These are phyloP conservation scores for Penicillium sp. DNA, from an alignment of 2,329 filamentous ascomycete genomes.

Conservation along the genomic window DNA sequence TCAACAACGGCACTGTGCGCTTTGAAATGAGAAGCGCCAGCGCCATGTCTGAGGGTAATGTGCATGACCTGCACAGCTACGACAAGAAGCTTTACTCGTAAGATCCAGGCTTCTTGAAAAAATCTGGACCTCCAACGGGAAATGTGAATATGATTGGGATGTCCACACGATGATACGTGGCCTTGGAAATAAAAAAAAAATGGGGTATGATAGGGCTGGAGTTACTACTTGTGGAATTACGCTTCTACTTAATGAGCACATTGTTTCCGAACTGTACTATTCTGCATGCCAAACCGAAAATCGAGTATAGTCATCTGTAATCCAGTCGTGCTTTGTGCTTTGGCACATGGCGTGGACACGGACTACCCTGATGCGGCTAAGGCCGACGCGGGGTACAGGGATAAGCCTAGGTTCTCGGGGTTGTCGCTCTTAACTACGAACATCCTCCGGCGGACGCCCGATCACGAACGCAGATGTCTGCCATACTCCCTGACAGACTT, in stretches of 20 bases:
- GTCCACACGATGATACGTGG: conserved; percentile 27
- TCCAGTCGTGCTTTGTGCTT: too few species aligned
- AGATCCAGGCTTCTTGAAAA: conserved; percentile 25
- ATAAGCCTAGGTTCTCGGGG: conserved; percentile 26
- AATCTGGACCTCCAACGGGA: conserved; percentile 22
- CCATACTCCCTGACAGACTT: conserved; percentile 1
- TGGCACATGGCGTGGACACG: conserved; percentile 20
- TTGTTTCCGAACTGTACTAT: conserved; percentile 4
- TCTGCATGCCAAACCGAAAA: background rate
- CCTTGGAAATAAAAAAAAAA: conserved; percentile 35
- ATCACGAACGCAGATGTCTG: conserved; percentile 11
- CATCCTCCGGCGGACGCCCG: conserved; percentile 2
- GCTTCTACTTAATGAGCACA: conserved; percentile 24
- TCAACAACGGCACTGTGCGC: conserved; percentile 70
- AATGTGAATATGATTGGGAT: conserved; percentile 22
- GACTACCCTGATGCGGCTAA: conserved; percentile 19
- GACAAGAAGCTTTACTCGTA: conserved; percentile 99
- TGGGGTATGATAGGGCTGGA: conserved; percentile 33
- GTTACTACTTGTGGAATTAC: conserved; percentile 30
- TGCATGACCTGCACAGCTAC: conserved; percentile 94
- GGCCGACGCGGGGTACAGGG: conserved; percentile 25
- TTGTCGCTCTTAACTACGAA: conserved; percentile 16
- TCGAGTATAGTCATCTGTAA: background rate
- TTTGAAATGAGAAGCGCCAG: conserved; percentile 94
- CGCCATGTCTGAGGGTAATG: conserved; percentile 92